Evolutionary conservation across 306 rosid genomes (phyloP), one percentile per base, ranked within the genome.

Genomic region (Vigna angularis): DNA sequence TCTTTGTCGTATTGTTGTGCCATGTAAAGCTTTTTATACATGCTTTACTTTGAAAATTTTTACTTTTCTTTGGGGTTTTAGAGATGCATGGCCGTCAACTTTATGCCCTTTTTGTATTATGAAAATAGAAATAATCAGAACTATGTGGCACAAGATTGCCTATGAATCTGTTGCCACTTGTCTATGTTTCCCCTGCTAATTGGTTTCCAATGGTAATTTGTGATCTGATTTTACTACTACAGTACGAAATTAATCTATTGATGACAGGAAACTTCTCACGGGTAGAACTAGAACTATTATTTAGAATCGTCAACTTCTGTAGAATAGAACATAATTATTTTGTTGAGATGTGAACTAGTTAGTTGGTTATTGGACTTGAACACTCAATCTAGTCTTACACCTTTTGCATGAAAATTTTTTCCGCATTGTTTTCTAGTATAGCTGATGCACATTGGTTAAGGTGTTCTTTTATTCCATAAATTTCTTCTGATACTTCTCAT

Each of bases 101-200:
- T 66, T 63, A 75, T 83, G 74, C 81, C 72, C 85, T 64, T 77
- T 30, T 75, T 86, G 89, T 86, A 94, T 64, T 77, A 67, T 76
- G 79, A 81, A 81, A 84, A 82, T 76, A 85, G 71, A 85, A 86
- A 90, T 84, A 86, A 84, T 83, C 82, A 66, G 86, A 70, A 81
- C 63, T 70, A 32, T 62, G 77, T 76, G 83, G 85, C 77, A 47
- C 71, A 66, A 65, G 74, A 73, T 78, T 74, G 74, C 74, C 79
- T 79, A 12, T 75, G 79, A 72, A 57, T 55, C 77, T 65, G 55
- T 81, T 81, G 85, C 82, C 88, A 77, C 50, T 44, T 58, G 44
- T 63, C 49, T 20, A 71, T 47, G 13, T 17, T 55, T 51, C 59
- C 48, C 72, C 36, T 32, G 6, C 36, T 42, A 47, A 48, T 49